Evolutionary conservation across 1,139 yeast species (phyloP).

Genomic region (Meyerozyma smithsonii): DNA sequence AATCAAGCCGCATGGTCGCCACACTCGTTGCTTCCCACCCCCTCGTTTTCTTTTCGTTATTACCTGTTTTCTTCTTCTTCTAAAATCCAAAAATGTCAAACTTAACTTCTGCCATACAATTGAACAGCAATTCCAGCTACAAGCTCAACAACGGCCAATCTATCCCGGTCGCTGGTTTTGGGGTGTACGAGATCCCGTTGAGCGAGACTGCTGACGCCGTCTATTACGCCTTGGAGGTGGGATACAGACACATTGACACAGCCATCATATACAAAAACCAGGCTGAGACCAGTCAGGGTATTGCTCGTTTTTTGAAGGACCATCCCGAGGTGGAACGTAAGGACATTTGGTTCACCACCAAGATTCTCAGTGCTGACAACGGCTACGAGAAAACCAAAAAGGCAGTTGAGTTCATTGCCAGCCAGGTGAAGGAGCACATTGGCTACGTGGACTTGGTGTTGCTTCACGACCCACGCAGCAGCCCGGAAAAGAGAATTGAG

Average conservation of each 20-base stretch:
- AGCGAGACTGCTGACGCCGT: constrained; percentile 38
- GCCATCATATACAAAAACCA: constrained; percentile 59
- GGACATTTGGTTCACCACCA: constrained; percentile 47
- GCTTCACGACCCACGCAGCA: constrained; percentile 31
- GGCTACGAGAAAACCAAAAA: constrained; percentile 55
- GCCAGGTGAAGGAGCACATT: constrained; percentile 30
- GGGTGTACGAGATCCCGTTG: constrained; percentile 47
- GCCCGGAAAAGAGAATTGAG: constrained; percentile 28
- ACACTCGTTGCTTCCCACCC: too few species aligned
- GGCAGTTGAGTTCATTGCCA: constrained; percentile 41
- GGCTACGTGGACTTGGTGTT: constrained; percentile 43
- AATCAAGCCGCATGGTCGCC: too few species aligned
- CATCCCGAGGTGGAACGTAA: constrained; percentile 27
- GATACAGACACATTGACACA: constrained; percentile 69
- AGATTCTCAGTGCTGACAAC: constrained; percentile 54
- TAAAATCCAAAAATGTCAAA: constrained; percentile 14
- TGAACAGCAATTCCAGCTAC: constrained; percentile 24
- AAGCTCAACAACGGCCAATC: constrained; percentile 31
- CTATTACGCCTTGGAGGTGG: constrained; percentile 49
- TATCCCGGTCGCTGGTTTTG: constrained; percentile 58
- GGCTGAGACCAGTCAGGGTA: constrained; percentile 39
- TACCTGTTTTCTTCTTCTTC: not conserved
- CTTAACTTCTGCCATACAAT: constrained; percentile 25
- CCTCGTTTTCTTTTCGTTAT: not conserved
- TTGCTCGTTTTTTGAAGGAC: constrained; percentile 43